These are phyloP conservation scores for Geum urbanum DNA, from an alignment of 306 rosid species.

Conservation along the genomic window DNA sequence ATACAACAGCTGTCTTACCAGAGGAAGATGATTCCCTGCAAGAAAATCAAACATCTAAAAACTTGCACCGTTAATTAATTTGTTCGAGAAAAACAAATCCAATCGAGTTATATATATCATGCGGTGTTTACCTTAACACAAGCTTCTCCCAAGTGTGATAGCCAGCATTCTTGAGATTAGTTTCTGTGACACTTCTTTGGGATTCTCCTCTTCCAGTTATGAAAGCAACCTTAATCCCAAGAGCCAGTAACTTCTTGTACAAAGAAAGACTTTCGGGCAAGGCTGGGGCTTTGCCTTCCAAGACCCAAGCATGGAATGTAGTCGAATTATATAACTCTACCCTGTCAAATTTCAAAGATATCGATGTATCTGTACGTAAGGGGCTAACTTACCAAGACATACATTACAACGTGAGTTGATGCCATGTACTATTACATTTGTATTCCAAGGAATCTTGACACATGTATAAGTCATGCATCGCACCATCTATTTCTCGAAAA, in stretches of 20 bases:
- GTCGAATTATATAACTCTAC: conserved; percentile 25
- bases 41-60: too few relatives aligned
- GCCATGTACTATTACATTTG: too few relatives aligned
- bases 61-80: too few relatives aligned
- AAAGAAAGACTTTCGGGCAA: conserved; percentile 44
- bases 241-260: conserved; percentile 29
- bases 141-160: conserved; percentile 42
- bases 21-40: conserved; percentile 27
- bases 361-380: too few relatives aligned
- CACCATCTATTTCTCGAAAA: too few relatives aligned
- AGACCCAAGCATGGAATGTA: conserved; percentile 29
- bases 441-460: too few relatives aligned
- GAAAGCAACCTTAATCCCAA: conserved; percentile 43
- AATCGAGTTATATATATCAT: too few relatives aligned
- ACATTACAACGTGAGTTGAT: too few relatives aligned
- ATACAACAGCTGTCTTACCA: conserved; percentile 31
- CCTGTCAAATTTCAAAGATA: conserved; percentile 28
- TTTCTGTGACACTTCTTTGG: conserved; percentile 1
- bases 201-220: too few relatives aligned
- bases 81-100: too few relatives aligned
- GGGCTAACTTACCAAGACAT: too few relatives aligned
- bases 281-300: conserved; percentile 34
- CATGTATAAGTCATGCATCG: too few relatives aligned
- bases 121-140: conserved; percentile 32
- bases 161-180: conserved; percentile 40